Conservation (phyloP, 1,284 basidiomycete species). For the Cutaneotrichosporon cavernicola region DNA sequence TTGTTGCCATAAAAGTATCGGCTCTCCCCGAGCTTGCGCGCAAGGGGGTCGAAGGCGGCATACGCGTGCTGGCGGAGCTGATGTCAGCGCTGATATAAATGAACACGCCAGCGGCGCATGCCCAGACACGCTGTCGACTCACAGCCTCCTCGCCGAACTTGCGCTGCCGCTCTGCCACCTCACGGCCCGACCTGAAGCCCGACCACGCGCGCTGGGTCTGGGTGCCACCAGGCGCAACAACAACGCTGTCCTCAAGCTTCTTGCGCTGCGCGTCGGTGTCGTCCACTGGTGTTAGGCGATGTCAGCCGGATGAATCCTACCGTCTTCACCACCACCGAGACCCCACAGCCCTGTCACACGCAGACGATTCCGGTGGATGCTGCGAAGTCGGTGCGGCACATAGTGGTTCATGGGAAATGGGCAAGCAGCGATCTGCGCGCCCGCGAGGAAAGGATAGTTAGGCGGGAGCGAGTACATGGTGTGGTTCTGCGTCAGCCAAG, state of each 20-base stretch:
- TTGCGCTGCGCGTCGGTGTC: constrained; percentile 37
- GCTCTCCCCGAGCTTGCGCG: constrained; percentile 30
- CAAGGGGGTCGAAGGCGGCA: constrained; percentile 38
- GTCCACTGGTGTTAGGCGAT: constrained; percentile 25
- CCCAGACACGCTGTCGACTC: constrained; percentile 6
- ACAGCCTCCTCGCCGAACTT: constrained; percentile 46
- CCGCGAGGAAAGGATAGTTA: constrained; percentile 41
- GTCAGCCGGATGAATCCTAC: constrained; percentile 18
- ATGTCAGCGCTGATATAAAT: not conserved
- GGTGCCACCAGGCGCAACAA: constrained; percentile 45
- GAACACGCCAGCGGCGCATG: no score
- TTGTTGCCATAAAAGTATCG: constrained; percentile 37
- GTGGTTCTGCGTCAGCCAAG: constrained; percentile 39
- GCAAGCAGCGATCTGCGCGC: constrained; percentile 34
- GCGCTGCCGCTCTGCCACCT: constrained; percentile 35
- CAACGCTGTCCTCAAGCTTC: constrained; percentile 32
- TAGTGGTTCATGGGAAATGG: constrained; percentile 44
- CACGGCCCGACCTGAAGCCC: constrained; percentile 40
- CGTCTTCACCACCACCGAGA: constrained; percentile 37
- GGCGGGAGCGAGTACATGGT: constrained; percentile 46
- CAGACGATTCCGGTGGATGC: constrained; percentile 39
- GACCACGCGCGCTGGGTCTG: constrained; percentile 37
- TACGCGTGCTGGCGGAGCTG: constrained; percentile 23
- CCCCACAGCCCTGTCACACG: constrained; percentile 47
- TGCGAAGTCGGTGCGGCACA: constrained; percentile 43